These are phyloP conservation scores for Pestalotiopsis sp. DNA, from an alignment of 2,329 filamentous ascomycete genomes.

Conservation along the genomic window DNA sequence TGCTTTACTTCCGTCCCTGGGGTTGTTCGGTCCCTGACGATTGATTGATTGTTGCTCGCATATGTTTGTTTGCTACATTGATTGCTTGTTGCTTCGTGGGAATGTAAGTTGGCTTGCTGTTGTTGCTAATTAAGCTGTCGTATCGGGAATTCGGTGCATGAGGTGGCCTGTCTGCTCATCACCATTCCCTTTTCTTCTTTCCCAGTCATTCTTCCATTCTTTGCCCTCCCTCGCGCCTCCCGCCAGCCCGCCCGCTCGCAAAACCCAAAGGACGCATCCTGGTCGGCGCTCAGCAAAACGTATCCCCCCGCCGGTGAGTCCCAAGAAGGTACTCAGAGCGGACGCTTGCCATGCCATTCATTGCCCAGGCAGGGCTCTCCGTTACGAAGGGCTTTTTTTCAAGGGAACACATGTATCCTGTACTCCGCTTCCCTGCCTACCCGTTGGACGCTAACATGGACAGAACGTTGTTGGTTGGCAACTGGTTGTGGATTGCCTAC, in stretches of 20 bases:
- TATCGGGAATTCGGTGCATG: background rate
- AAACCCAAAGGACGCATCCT: slow-evolving; percentile 1
- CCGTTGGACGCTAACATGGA: background rate
- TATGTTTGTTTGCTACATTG: background rate
- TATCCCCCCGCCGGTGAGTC: background rate
- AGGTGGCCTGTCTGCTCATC: slow-evolving; percentile 6
- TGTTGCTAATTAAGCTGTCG: background rate
- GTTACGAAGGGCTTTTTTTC: background rate
- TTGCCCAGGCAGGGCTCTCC: background rate
- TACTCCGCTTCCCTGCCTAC: background rate
- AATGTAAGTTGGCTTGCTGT: background rate
- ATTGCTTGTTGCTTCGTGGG: background rate
- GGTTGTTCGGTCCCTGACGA: background rate
- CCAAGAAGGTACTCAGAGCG: background rate
- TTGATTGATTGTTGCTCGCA: background rate
- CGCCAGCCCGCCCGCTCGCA: slow-evolving; percentile 9
- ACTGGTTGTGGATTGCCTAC: background rate
- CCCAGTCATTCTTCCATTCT: background rate
- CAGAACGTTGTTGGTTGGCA: background rate
- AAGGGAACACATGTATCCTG: background rate
- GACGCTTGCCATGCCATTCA: background rate
- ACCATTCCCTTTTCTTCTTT: background rate
- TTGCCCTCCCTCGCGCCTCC: background rate
- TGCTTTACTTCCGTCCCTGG: background rate
- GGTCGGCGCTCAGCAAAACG: slow-evolving; percentile 3